A percentile compares a stretch with the other conserved stretches of the same genome.
Conservation (phyloP, 768 basidiomycete genomes). For the Boletus vinaceobasis region DNA sequence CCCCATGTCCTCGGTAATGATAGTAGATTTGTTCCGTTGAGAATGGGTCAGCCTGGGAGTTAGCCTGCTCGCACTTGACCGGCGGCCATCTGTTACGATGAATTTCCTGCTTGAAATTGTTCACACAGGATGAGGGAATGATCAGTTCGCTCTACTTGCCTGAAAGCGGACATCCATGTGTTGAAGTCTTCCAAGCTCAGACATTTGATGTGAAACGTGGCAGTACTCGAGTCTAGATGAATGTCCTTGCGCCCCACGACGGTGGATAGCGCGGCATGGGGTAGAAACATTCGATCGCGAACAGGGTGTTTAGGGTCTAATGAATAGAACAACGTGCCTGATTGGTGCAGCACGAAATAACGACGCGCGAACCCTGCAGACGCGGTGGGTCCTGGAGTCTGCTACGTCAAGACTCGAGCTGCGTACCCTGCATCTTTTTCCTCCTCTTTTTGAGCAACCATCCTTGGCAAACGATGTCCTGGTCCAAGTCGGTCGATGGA, state of each 20-base stretch:
- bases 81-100: conserved; percentile 39
- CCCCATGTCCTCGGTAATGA: conserved; percentile 65
- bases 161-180: conserved; percentile 70
- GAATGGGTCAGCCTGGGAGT: conserved; percentile 41
- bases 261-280: conserved; percentile 75
- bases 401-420: background rate
- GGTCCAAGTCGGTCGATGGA: conserved; percentile 2
- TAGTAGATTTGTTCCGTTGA: conserved; percentile 46
- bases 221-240: conserved; percentile 71
- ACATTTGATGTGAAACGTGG: conserved; percentile 82
- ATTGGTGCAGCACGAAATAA: conserved; percentile 68
- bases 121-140: conserved; percentile 14
- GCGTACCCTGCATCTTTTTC: conserved; percentile 81
- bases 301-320: conserved; percentile 67
- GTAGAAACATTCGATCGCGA: conserved; percentile 65
- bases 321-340: conserved; percentile 72
- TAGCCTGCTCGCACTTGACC: conserved; percentile 34
- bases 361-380: conserved; percentile 75
- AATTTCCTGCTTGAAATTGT: conserved; percentile 50
- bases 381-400: background rate
- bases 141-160: conserved; percentile 39
- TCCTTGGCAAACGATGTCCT: conserved; percentile 54
- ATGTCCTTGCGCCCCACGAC: conserved; percentile 72
- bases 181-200: conserved; percentile 68
- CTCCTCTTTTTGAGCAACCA: conserved; percentile 86